Base-by-base conservation (phyloP, 352 stramenopile species). In the Pilasporangium apinafurcum region DNA sequence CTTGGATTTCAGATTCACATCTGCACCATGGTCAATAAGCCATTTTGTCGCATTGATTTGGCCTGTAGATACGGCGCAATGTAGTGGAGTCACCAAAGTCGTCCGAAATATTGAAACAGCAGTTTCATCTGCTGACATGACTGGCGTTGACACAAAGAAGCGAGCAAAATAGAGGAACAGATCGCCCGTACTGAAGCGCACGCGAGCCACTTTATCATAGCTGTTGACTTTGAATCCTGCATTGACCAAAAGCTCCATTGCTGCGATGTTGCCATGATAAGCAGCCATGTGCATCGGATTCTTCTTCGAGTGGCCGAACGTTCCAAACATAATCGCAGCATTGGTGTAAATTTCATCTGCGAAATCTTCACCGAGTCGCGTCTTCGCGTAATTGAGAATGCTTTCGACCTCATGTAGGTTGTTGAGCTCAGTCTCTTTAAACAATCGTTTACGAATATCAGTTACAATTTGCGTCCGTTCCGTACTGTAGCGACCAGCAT, bases 271-370 rank as follows among this genome's bases (percentile, higher is more conserved):
- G 44, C 77, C 75, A n/a, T 75, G 48, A 44, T 82, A 76, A 8
- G 76, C 70, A 3, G 80, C 80, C n/a, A 81, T 58, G 37, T 92
- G 80, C 29, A 92, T 53, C 6, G 80, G 80, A 39, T 92, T 92
- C 62, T 92, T 92, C 46, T 83, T 81, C 20, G 77, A 88, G 24
- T 62, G 58, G 32, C 66, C 65, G 24, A 92, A 89, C 4, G 80
- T 56, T 25, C 57, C 52, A 36, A 69, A 77, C n/a, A 69, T 56
- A 4, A 87, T 37, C 17, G 41, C 53, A 2, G 81, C 65, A 28
- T 68, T 68, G 6, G 36, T 42, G 51, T 92, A 92, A 61, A 89
- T 75, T 8, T 72, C 57, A 10, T 71, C 47, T 1, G 67, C 67
- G 36, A 89, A 90, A 24, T 79, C 65, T 6, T 69, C 56, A 12